A percentile compares a stretch with the other conserved stretches of the same genome.
phyloP scores from a whole-genome alignment of 164 flowering plant species.

The Vitis cinerea region DNA sequence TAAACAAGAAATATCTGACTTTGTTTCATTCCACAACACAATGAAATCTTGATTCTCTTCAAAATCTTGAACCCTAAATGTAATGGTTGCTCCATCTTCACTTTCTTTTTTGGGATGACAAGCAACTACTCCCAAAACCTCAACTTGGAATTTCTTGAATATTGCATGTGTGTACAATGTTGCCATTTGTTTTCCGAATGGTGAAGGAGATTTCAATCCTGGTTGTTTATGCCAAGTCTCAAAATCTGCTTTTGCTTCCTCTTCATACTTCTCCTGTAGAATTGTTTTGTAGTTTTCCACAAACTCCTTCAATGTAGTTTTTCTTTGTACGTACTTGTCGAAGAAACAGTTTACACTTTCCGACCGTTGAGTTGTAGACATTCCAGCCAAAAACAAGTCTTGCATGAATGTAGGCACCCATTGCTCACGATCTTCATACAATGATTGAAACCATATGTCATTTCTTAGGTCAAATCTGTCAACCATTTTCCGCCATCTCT shows the following conservation, averaged over 20 bases:
- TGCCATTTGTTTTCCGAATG: slow-evolving; percentile 41
- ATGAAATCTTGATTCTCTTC: slow-evolving; percentile 28
- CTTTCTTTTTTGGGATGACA: slow-evolving; percentile 34
- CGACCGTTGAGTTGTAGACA: slow-evolving; percentile 27
- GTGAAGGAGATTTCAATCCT: slow-evolving; percentile 38
- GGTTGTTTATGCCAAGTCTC: slow-evolving; percentile 37
- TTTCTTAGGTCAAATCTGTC: slow-evolving; percentile 29
- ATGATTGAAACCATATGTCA: slow-evolving; percentile 32
- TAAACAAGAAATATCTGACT: slow-evolving; percentile 27
- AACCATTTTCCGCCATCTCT: slow-evolving; percentile 41
- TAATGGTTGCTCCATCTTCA: slow-evolving; percentile 24
- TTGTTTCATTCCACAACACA: slow-evolving; percentile 28
- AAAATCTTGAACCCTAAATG: slow-evolving; percentile 39
- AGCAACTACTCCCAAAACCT: slow-evolving; percentile 42
- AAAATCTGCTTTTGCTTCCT: slow-evolving; percentile 43
- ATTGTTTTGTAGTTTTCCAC: slow-evolving; percentile 28
- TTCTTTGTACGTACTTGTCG: slow-evolving; percentile 29
- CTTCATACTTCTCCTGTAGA: slow-evolving; percentile 30
- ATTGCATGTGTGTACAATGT: slow-evolving; percentile 34
- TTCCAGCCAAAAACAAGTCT: slow-evolving; percentile 34
- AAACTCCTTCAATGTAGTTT: slow-evolving; percentile 35
- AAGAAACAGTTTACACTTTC: slow-evolving; percentile 28
- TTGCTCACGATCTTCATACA: slow-evolving; percentile 35
- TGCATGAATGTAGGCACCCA: slow-evolving; percentile 42
- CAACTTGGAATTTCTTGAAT: slow-evolving; percentile 43